phyloP scores from a whole-genome alignment of 116 monocot genomes.

The Dioscorea cayenensis region DNA sequence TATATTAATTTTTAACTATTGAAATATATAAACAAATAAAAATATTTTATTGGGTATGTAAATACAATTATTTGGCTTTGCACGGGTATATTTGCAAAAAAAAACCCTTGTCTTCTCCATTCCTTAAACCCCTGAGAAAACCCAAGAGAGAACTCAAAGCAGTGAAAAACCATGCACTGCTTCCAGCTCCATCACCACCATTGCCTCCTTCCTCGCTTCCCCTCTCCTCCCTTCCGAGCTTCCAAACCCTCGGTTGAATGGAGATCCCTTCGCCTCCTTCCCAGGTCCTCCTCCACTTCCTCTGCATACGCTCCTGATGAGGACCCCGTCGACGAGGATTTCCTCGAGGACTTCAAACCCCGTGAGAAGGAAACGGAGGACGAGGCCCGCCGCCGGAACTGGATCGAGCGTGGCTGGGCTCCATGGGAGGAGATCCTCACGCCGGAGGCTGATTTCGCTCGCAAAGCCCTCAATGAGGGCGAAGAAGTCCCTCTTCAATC shows the following conservation, averaged over 20 bases:
- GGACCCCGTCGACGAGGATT: conserved; percentile 64
- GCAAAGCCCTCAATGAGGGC: conserved; percentile 85
- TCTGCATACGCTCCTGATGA: conserved; percentile 59
- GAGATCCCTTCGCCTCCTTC: not conserved
- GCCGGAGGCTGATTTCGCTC: conserved; percentile 88
- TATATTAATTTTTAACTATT: no score
- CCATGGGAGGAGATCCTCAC: conserved; percentile 95
- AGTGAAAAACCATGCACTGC: conserved; percentile 14
- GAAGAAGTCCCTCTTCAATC: conserved; percentile 82
- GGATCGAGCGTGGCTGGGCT: conserved; percentile 91
- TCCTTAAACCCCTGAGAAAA: conserved; percentile 5
- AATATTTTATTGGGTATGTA: no score
- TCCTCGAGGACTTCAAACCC: conserved; percentile 47
- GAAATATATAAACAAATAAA: no score
- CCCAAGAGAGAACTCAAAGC: conserved; percentile 3
- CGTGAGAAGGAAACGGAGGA: conserved; percentile 60
- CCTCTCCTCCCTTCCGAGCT: not conserved
- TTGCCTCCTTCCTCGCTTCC: conserved; percentile 10
- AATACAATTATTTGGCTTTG: no score
- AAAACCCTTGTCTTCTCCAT: not conserved
- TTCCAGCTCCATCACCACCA: conserved; percentile 17
- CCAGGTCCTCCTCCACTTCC: conserved; percentile 4
- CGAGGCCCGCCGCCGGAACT: conserved; percentile 66
- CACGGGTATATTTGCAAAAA: not conserved
- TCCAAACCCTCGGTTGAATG: conserved; percentile 8